These are phyloP conservation scores for Obba rivulosa DNA, from an alignment of 768 basidiomycete species.

Conservation along the genomic window DNA sequence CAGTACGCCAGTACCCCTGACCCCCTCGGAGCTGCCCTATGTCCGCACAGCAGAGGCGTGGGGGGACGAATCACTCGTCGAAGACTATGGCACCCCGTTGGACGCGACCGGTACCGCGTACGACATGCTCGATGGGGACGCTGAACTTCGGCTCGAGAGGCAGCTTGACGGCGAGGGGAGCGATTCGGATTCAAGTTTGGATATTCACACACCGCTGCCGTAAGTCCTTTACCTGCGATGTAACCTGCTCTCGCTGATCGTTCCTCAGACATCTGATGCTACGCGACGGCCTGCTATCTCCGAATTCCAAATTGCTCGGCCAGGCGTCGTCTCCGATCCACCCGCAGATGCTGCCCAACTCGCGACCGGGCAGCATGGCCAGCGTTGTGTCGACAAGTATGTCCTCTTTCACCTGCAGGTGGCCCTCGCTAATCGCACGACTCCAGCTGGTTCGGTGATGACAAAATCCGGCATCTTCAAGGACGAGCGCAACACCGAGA, in stretches of 20 bases:
- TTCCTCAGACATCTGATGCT: slow-evolving; percentile 36
- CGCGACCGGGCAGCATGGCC: slow-evolving; percentile 19
- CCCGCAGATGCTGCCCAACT: slow-evolving; percentile 4
- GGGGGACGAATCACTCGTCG: slow-evolving; percentile 23
- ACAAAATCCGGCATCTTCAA: slow-evolving; percentile 31
- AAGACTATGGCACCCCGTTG: slow-evolving; percentile 24
- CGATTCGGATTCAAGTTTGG: slow-evolving; percentile 31
- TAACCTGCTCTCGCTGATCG: background rate
- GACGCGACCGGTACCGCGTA: slow-evolving; percentile 20
- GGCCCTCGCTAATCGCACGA: background rate
- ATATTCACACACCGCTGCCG: slow-evolving; percentile 35
- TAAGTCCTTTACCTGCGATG: slow-evolving; percentile 16
- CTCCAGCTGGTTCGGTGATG: slow-evolving; percentile 19
- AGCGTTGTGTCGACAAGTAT: slow-evolving; percentile 12
- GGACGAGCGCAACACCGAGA: slow-evolving; percentile 31
- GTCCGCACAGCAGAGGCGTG: slow-evolving; percentile 12
- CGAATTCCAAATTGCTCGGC: slow-evolving; percentile 33
- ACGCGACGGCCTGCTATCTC: slow-evolving; percentile 33
- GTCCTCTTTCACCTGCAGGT: background rate
- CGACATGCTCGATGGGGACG: slow-evolving; percentile 17
- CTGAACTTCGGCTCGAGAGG: slow-evolving; percentile 21
- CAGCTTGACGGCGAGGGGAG: slow-evolving; percentile 24
- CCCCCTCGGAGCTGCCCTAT: slow-evolving; percentile 9
- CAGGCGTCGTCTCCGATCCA: slow-evolving; percentile 15
- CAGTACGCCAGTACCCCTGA: background rate